phyloP scores from a whole-genome alignment of 768 basidiomycete genomes.

The Coprinopsis cinerea region DNA sequence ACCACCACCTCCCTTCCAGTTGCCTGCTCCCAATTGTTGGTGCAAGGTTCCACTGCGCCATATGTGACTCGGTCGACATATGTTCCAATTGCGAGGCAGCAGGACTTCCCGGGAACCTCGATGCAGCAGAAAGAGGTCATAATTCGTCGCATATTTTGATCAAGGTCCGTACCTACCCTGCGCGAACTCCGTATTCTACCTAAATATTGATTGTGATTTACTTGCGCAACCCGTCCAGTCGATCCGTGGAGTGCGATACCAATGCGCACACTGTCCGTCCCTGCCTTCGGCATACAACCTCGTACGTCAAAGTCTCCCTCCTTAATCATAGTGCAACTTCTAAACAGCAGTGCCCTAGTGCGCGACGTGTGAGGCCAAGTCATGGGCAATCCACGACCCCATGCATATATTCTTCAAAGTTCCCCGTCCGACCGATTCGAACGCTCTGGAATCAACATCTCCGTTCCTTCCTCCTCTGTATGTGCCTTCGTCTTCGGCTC shows the following conservation, averaged over 20 bases:
- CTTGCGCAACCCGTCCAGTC: constrained; percentile 33
- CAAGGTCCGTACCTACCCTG: constrained; percentile 49
- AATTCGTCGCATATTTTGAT: constrained; percentile 88
- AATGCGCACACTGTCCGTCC: constrained; percentile 88
- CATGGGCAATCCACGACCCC: constrained; percentile 77
- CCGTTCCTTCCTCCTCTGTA: constrained; percentile 70
- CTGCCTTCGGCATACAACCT: constrained; percentile 64
- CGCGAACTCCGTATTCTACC: too few relatives aligned
- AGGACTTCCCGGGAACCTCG: constrained; percentile 77
- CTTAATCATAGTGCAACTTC: constrained; percentile 1
- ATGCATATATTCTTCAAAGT: constrained; percentile 87
- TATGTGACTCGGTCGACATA: constrained; percentile 80
- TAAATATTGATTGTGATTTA: neutral
- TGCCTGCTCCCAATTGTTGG: constrained; percentile 89
- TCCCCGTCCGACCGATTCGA: constrained; percentile 62
- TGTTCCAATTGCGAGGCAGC: constrained; percentile 85
- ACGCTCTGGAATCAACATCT: constrained; percentile 39
- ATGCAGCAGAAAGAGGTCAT: constrained; percentile 73
- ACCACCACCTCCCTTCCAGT: constrained; percentile 32
- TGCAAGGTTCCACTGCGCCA: constrained; percentile 87
- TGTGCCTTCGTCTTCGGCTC: constrained; percentile 16
- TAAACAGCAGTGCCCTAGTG: constrained; percentile 45
- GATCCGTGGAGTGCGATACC: constrained; percentile 77
- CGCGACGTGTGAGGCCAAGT: constrained; percentile 67
- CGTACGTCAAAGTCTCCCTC: constrained; percentile 38